Conservation (phyloP, 805 yeast species). For the Spathaspora arborariae region DNA sequence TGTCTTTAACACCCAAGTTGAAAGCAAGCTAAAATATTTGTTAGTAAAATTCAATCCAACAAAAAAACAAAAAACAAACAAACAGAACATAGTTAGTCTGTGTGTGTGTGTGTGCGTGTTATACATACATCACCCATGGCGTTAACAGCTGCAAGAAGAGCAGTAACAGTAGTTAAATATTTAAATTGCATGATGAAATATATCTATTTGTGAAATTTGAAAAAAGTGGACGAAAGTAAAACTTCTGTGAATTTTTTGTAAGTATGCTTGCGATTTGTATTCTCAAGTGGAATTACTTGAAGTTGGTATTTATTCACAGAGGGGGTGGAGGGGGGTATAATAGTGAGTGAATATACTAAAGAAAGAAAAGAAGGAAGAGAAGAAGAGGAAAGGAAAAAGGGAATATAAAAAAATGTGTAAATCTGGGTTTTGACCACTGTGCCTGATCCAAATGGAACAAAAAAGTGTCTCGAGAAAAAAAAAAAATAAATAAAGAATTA, state of each 20-base stretch:
- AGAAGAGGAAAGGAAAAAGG: conserved; percentile 1
- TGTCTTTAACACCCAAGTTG: conserved; percentile 80
- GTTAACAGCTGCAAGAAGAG: conserved; percentile 44
- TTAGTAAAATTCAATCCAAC: conserved; percentile 6
- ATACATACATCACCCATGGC: conserved; percentile 57
- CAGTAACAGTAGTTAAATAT: conserved; percentile 44
- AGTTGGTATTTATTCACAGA: neutral
- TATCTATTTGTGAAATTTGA: neutral
- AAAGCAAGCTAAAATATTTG: conserved; percentile 54
- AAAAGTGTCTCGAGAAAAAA: conserved; percentile 1
- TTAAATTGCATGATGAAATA: conserved; percentile 31
- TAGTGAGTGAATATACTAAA: neutral
- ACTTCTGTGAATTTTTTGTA: no score
- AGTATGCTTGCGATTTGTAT: neutral
- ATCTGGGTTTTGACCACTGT: neutral
- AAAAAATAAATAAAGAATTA: neutral
- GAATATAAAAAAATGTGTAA: neutral
- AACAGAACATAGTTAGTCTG: no score
- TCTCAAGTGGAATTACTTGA: neutral
- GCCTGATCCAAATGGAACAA: neutral
- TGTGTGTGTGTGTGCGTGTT: no score
- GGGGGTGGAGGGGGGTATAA: neutral
- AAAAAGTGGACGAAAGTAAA: no score
- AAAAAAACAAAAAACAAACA: neutral
- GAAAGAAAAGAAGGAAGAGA: neutral